Base-by-base conservation (phyloP, 2,329 filamentous ascomycete species). In the Neofusicoccum kwambonambiense region DNA sequence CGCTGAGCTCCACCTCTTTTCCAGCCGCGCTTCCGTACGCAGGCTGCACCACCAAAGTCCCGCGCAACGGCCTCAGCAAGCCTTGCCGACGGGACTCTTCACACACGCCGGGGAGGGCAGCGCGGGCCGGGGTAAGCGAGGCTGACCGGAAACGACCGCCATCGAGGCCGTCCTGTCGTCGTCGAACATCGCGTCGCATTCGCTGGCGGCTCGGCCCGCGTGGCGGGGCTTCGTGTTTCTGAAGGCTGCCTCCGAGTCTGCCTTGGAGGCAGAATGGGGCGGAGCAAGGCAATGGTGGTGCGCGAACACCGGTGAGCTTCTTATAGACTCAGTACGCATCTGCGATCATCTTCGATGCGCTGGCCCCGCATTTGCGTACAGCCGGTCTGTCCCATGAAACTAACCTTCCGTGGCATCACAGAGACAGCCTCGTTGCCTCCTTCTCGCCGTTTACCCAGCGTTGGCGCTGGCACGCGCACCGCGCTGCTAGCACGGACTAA, bases 221-320 rank as follows among this genome's bases (percentile, higher is more conserved):
- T 17, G 15, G 37, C 17, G 52, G 19, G 19, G 37, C 39, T 27
- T 34, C 44, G 11, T 60, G 9, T 19, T n/a, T 12, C 6, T 17
- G 56, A 60, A 47, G 56, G 27, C 56, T 60, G 56, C 42, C 41
- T 45, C 6, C 15, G 44, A 60, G 27, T 34, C 56, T 17, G 42
- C 31, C 31, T 60, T n/a, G 41, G 4, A 45, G 15, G 39, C 42
- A 60, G 39, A 31, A 17, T 37, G n/a, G 19, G 52, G 52, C 52
- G 52, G 19, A 57, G 27, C 31, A 47, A 44, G 56, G 27, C 42
- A 37, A 45, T 60, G 27, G 56, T 60, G 27, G 56, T 37, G 11
- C 42, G 56, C 56, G 42, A 27, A 60, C 56, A 50, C 35, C 56
- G 56, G 56, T 60, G 41, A 60, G 39, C 56, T 37, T 22, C 22